These are phyloP conservation scores for Ceratocystis albifundus DNA, from an alignment of 2,329 filamentous ascomycete genomes.

Conservation along the genomic window DNA sequence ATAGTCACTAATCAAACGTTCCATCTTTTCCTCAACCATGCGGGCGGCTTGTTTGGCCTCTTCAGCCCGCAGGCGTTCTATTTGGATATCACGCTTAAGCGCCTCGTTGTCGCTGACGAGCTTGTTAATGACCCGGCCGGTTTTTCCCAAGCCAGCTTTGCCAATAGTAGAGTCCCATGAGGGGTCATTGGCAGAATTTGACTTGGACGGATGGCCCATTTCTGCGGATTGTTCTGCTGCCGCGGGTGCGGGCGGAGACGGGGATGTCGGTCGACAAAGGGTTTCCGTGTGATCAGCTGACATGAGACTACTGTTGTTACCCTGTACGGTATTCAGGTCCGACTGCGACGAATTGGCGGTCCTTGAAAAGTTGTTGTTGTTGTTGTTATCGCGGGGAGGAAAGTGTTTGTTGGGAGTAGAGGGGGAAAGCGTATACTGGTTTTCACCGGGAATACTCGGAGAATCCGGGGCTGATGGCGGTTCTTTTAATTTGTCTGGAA, in stretches of 20 bases:
- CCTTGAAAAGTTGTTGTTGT: neutral
- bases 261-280: conserved; percentile 17
- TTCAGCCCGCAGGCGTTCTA: conserved; percentile 53
- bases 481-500: neutral
- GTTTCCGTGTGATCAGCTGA: conserved; percentile 17
- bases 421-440: conserved; percentile 1
- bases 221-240: conserved; percentile 25
- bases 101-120: conserved; percentile 71
- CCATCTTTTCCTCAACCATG: conserved; percentile 59
- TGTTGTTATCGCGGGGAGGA: neutral
- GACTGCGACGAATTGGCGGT: conserved; percentile 1
- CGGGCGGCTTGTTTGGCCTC: conserved; percentile 59
- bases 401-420: conserved; percentile 4
- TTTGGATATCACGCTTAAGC: conserved; percentile 59
- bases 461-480: conserved; percentile 4
- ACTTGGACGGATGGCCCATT: conserved; percentile 18
- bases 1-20: conserved; percentile 55
- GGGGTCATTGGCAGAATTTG: conserved; percentile 15
- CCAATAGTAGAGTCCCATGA: conserved; percentile 56
- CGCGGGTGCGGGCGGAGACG: conserved; percentile 25
- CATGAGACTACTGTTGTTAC: conserved; percentile 9
- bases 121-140: conserved; percentile 66
- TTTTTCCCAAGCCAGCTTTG: conserved; percentile 61
- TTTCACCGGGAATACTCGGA: neutral
- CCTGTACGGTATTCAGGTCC: conserved; percentile 29